Evolutionary conservation across 805 yeast species (phyloP).

Genomic region (Monosporozyma servazzii): DNA sequence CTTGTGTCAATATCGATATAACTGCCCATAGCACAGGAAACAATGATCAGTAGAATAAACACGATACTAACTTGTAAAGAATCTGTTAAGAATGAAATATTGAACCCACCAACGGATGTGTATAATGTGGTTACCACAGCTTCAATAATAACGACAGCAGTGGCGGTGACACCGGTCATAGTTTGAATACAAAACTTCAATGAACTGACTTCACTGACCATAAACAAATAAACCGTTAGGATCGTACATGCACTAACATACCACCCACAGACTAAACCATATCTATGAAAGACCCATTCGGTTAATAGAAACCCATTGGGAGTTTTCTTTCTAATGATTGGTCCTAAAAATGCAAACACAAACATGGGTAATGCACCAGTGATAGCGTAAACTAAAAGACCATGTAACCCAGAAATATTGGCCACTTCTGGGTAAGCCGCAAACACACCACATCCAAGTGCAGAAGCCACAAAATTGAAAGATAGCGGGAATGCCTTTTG

Average conservation of each 20-base stretch:
- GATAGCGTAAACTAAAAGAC: slow-evolving; percentile 69
- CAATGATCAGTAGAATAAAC: slow-evolving; percentile 54
- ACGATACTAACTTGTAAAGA: slow-evolving; percentile 75
- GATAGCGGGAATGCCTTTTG: slow-evolving; percentile 75
- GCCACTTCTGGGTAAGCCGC: slow-evolving; percentile 84
- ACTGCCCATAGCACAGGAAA: slow-evolving; percentile 70
- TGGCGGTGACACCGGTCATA: slow-evolving; percentile 67
- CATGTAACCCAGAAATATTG: slow-evolving; percentile 78
- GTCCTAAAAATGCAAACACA: slow-evolving; percentile 77
- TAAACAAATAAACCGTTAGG: slow-evolving; percentile 73
- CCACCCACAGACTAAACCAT: slow-evolving; percentile 61
- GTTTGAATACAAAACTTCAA: slow-evolving; percentile 67
- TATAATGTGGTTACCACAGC: slow-evolving; percentile 81
- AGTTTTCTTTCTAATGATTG: slow-evolving; percentile 63
- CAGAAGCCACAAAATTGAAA: slow-evolving; percentile 83
- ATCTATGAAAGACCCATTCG: slow-evolving; percentile 87
- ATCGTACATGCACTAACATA: slow-evolving; percentile 76
- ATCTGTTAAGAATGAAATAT: slow-evolving; percentile 81
- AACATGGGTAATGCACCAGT: slow-evolving; percentile 78
- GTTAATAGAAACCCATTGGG: slow-evolving; percentile 89
- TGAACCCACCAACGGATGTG: slow-evolving; percentile 83
- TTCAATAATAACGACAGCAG: slow-evolving; percentile 76
- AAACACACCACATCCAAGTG: slow-evolving; percentile 85
- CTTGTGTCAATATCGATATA: slow-evolving; percentile 52
- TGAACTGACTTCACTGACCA: slow-evolving; percentile 82